These are phyloP conservation scores for Tripterygium wilfordii DNA, from an alignment of 177 flowering plant genomes.

Conservation along the genomic window DNA sequence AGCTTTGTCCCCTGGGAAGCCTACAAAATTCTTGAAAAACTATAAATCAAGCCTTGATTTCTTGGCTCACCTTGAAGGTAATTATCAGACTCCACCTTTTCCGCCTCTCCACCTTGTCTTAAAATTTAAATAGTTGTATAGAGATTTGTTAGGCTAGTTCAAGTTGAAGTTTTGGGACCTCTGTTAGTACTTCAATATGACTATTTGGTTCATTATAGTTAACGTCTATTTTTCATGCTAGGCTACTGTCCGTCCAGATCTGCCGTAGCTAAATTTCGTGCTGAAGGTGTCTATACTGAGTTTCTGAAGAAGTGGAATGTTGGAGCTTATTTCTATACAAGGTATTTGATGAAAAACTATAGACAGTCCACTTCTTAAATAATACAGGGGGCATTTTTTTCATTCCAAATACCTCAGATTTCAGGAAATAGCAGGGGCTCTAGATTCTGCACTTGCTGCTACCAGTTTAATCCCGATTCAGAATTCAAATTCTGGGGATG, in stretches of 20 bases:
- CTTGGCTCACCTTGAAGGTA: slow-evolving; percentile 90
- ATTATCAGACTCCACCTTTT: background rate
- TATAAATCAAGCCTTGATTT: slow-evolving; percentile 83
- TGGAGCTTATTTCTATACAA: slow-evolving; percentile 87
- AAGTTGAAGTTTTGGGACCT: too few species aligned
- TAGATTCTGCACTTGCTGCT: slow-evolving; percentile 66
- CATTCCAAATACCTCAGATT: slow-evolving; percentile 51
- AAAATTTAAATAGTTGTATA: too few species aligned
- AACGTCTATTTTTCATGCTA: slow-evolving; percentile 42
- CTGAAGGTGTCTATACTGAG: slow-evolving; percentile 66
- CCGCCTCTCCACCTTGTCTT: too few species aligned
- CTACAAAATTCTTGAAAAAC: slow-evolving; percentile 75
- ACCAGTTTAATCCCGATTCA: slow-evolving; percentile 49
- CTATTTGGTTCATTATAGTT: slow-evolving; percentile 19
- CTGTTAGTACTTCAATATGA: too few species aligned
- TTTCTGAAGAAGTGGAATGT: slow-evolving; percentile 96
- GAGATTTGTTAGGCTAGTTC: too few species aligned
- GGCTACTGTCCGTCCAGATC: slow-evolving; percentile 88
- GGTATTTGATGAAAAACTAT: slow-evolving; percentile 33
- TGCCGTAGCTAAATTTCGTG: slow-evolving; percentile 77
- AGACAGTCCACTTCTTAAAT: too few species aligned
- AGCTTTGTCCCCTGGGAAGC: slow-evolving; percentile 96
- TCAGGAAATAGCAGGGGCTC: slow-evolving; percentile 92
- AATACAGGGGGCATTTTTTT: background rate
- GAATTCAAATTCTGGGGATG: slow-evolving; percentile 28